Evolutionary conservation across 805 yeast genomes (phyloP).

Genomic region (Sugiyamaella lignohabitans): DNA sequence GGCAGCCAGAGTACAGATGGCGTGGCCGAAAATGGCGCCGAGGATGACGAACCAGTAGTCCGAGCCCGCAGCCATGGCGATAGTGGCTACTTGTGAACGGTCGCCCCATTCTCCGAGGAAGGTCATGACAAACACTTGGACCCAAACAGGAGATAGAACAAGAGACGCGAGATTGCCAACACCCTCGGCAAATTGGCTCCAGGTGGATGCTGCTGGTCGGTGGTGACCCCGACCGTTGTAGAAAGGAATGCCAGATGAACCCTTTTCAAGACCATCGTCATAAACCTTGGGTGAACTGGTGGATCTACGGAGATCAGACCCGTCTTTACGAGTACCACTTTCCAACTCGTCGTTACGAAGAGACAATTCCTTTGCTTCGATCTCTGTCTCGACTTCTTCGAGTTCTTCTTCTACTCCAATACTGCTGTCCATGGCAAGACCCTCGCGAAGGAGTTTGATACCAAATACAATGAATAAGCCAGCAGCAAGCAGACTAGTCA

Average conservation of each 20-base stretch:
- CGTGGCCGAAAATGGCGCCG: conserved; percentile 90
- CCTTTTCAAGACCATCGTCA: conserved; percentile 32
- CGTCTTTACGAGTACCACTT: conserved; percentile 36
- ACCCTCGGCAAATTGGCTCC: conserved; percentile 30
- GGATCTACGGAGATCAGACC: conserved; percentile 16
- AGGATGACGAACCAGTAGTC: conserved; percentile 82
- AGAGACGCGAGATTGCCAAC: conserved; percentile 51
- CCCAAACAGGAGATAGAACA: conserved; percentile 81
- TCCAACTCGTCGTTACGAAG: conserved; percentile 51
- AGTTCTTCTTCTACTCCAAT: conserved; percentile 90
- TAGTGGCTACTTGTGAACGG: conserved; percentile 94
- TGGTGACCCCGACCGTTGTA: conserved; percentile 17
- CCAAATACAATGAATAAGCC: conserved; percentile 79
- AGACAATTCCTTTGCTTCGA: conserved; percentile 57
- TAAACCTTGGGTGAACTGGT: conserved; percentile 23
- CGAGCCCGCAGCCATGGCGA: conserved; percentile 97
- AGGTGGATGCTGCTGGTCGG: conserved; percentile 12
- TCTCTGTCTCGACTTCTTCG: conserved; percentile 95
- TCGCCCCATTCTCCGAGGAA: conserved; percentile 99
- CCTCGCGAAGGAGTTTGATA: conserved; percentile 67
- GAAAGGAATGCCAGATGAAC: conserved; percentile 18
- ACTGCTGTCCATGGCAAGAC: conserved; percentile 64
- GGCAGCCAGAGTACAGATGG: conserved; percentile 82
- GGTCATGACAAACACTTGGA: conserved; percentile 92
- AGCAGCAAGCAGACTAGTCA: conserved; percentile 79